phyloP scores from a whole-genome alignment of 139 green algal genomes.

The Picochlorum sp. region DNA sequence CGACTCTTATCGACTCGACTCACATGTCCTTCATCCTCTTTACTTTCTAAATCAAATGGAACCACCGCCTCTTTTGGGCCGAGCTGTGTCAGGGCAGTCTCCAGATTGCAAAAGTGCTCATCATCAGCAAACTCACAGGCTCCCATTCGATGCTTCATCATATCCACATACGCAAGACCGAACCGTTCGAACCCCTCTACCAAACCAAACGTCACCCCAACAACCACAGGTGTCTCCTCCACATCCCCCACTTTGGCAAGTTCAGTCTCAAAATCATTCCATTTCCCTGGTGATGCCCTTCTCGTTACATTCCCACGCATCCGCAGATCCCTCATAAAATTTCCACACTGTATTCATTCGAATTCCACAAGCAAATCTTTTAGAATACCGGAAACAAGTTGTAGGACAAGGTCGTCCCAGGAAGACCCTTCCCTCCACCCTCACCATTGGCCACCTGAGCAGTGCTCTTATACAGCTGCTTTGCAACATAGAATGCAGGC shows the following conservation, averaged over 20 bases:
- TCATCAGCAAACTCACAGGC: conserved; percentile 71
- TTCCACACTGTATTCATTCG: conserved; percentile 61
- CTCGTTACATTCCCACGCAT: conserved; percentile 32
- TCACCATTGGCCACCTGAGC: conserved; percentile 51
- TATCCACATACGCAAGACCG: conserved; percentile 70
- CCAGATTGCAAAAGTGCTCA: conserved; percentile 73
- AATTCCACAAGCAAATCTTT: conserved; percentile 71
- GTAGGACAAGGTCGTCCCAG: conserved; percentile 59
- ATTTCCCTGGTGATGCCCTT: conserved; percentile 59
- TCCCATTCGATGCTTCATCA: conserved; percentile 46
- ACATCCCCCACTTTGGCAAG: conserved; percentile 57
- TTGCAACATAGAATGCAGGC: conserved; percentile 61
- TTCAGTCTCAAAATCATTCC: conserved; percentile 80
- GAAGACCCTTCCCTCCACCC: conserved; percentile 12
- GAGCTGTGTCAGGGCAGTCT: conserved; percentile 74
- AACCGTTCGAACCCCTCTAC: conserved; percentile 51
- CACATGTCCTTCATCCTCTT: background rate
- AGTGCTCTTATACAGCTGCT: conserved; percentile 70
- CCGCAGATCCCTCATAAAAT: conserved; percentile 68
- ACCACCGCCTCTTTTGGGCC: conserved; percentile 72
- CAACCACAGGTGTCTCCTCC: conserved; percentile 57
- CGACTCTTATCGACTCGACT: conserved; percentile 17
- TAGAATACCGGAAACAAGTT: conserved; percentile 70
- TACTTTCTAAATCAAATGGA: conserved; percentile 29
- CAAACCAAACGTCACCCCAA: conserved; percentile 31